A percentile compares a stretch with the other conserved stretches of the same genome.
Conservation (phyloP, 1,284 basidiomycete genomes). For the Ganoderma lucidum region DNA sequence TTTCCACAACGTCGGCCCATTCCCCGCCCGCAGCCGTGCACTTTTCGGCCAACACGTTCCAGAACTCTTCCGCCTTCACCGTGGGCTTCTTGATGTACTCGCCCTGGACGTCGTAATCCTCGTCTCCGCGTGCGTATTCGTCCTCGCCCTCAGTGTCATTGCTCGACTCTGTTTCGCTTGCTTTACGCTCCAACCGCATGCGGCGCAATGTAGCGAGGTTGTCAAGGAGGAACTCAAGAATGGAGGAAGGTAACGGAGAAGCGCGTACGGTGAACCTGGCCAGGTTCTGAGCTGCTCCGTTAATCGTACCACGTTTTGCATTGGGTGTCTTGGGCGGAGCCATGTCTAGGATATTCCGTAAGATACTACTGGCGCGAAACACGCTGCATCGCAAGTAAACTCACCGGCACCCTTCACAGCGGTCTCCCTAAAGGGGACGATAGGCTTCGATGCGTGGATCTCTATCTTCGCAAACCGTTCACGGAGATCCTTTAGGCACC, state of each 20-base stretch:
- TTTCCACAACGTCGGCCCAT: constrained; percentile 79
- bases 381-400: constrained; percentile 26
- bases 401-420: constrained; percentile 82
- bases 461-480: constrained; percentile 95
- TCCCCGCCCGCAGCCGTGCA: constrained; percentile 81
- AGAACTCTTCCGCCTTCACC: constrained; percentile 82
- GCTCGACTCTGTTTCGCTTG: constrained; percentile 41
- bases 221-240: constrained; percentile 81
- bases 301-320: constrained; percentile 82
- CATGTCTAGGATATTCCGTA: constrained; percentile 69
- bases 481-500: constrained; percentile 94
- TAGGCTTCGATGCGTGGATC: constrained; percentile 94
- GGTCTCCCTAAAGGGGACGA: constrained; percentile 98
- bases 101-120: constrained; percentile 59
- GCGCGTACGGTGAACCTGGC: constrained; percentile 90
- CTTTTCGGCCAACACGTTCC: constrained; percentile 73
- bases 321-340: constrained; percentile 81
- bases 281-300: constrained; percentile 74
- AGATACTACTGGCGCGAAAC: neutral
- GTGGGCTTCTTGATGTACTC: constrained; percentile 68
- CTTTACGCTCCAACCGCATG: constrained; percentile 57
- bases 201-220: constrained; percentile 70
- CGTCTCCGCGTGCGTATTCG: constrained; percentile 40
- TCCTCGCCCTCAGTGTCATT: constrained; percentile 49
- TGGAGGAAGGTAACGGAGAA: constrained; percentile 73